Evolutionary conservation across 306 rosid species (phyloP).

Genomic region (Citrullus colocynthis): DNA sequence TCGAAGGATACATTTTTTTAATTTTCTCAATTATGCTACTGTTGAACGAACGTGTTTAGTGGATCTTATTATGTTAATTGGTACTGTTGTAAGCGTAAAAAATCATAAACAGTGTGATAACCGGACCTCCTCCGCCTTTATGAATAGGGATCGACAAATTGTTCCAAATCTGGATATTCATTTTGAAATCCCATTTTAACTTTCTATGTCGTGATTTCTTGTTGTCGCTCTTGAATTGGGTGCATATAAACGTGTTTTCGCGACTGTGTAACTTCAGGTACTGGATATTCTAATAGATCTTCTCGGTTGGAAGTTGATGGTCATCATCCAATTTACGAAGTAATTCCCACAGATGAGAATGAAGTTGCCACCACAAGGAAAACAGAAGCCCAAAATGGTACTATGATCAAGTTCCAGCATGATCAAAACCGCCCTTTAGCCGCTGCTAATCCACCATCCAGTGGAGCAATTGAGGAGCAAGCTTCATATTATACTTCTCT

Average conservation of each 20-base stretch:
- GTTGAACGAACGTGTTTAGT: neutral
- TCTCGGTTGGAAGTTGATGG: neutral
- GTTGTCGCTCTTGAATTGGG: neutral
- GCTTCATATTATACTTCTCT: constrained; percentile 6
- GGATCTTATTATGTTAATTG: neutral
- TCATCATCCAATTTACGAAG: neutral
- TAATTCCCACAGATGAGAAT: constrained; percentile 5
- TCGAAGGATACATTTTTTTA: neutral
- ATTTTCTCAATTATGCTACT: neutral
- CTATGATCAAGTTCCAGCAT: neutral
- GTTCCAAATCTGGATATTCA: neutral
- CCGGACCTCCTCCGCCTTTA: neutral
- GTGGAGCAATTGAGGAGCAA: neutral
- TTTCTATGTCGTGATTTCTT: neutral
- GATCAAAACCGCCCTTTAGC: neutral
- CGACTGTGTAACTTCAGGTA: constrained; percentile 13
- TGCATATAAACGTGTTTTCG: neutral
- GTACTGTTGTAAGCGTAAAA: neutral
- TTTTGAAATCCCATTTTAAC: neutral
- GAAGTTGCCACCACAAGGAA: neutral
- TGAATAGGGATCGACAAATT: neutral
- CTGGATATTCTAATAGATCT: constrained; percentile 5
- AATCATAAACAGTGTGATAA: neutral
- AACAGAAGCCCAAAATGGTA: neutral
- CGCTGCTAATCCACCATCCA: constrained; percentile 13